Percentiles rank a stretch among this genome's conserved stretches.
These are phyloP conservation scores for Themeda triandra DNA, from an alignment of 176 grass and related monocot species.

Conservation along the genomic window DNA sequence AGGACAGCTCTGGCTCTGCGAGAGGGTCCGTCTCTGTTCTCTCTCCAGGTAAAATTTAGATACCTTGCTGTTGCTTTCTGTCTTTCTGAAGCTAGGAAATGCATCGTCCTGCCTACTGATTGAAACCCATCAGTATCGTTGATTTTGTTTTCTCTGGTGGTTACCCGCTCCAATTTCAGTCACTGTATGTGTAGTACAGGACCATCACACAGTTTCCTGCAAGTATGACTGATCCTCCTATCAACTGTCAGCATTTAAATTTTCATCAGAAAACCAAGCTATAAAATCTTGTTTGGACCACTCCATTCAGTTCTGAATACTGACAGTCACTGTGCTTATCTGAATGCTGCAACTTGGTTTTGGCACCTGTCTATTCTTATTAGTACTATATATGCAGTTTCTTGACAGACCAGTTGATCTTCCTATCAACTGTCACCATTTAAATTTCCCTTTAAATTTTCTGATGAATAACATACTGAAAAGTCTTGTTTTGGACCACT, in stretches of 20 bases:
- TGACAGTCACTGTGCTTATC: not conserved
- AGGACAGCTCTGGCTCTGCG: not conserved
- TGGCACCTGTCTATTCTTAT: not conserved
- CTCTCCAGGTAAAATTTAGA: not conserved
- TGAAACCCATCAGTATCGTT: not conserved
- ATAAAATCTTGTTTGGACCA: not conserved
- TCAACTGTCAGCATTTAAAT: not conserved
- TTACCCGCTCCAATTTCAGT: not conserved
- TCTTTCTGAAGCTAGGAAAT: not conserved
- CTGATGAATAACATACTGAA: not conserved
- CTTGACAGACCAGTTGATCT: not conserved
- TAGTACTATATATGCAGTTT: not conserved
- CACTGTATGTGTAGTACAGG: not conserved
- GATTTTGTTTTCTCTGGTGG: not conserved
- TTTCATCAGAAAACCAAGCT: not conserved
- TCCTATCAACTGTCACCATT: not conserved
- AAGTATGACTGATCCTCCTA: not conserved
- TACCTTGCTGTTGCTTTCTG: not conserved
- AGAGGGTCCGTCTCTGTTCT: not conserved
- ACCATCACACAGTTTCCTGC: not conserved
- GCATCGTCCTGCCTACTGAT: not conserved
- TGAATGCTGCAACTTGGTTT: not conserved
- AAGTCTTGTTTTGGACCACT: not conserved
- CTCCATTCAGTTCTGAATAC: not conserved
- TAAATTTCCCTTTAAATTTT: not conserved